A percentile compares a stretch with the other conserved stretches of the same genome.
Evolutionary conservation across 1,284 basidiomycete species (phyloP).

Genomic region (Ganoderma lucidum): DNA sequence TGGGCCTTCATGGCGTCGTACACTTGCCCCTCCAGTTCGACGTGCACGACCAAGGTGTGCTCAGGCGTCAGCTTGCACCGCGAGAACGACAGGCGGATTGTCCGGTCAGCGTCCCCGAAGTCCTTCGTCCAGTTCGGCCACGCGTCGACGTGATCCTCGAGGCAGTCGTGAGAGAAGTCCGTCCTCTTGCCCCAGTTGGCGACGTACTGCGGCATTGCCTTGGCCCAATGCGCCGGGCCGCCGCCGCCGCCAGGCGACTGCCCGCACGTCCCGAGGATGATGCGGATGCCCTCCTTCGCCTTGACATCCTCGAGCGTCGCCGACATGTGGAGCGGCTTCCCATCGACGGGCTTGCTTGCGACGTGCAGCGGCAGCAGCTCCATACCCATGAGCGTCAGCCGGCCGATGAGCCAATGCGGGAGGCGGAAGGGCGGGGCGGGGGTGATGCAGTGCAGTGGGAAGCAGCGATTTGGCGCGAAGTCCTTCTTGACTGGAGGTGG

Average conservation of each 20-base stretch:
- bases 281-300: conserved; percentile 6
- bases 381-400: not conserved
- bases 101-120: conserved; percentile 11
- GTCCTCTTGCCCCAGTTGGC: not conserved
- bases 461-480: not conserved
- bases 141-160: conserved; percentile 7
- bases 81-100: conserved; percentile 14
- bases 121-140: conserved; percentile 13
- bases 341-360: not conserved
- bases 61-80: conserved; percentile 5
- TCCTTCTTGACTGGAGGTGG: not conserved
- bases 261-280: conserved; percentile 9
- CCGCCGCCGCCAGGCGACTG: not conserved
- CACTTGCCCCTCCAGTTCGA: conserved; percentile 5
- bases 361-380: not conserved
- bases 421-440: conserved; percentile 14
- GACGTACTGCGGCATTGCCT: not conserved
- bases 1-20: not conserved
- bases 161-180: conserved; percentile 8
- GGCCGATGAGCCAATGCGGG: conserved; percentile 10
- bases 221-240: conserved; percentile 8
- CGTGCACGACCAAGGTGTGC: conserved; percentile 3
- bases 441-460: not conserved
- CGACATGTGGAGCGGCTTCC: not conserved
- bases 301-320: not conserved